Evolutionary conservation across 2,329 filamentous ascomycete species (phyloP), one percentile per base, ranked within the genome.

Genomic region (Celoporthe dispersa): DNA sequence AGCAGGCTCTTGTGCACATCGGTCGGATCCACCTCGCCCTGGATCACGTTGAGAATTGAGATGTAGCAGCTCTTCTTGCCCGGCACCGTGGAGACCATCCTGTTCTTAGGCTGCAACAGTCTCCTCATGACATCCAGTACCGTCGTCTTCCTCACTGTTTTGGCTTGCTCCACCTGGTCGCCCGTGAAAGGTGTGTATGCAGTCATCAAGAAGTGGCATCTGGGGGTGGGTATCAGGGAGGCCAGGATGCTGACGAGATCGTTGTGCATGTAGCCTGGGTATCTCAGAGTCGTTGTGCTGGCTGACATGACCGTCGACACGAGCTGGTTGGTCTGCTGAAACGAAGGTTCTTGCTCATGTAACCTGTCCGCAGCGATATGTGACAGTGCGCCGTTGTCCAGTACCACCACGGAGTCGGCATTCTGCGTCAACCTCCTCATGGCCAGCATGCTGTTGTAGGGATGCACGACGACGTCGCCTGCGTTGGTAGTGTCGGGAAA

Each of bases 251-350:
- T 96, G 78, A 97, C 94, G 22, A 99, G 91, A 79, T 99, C 96
- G 81, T 99, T 99, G 85, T 99, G 96, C 96, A 99, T 99, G 83
- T 99, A 99, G 53, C 96, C 96, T 1, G 96, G 96, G 80, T 99
- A 99, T 78, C 96, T 89, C 65, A 99, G 89, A 2, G 97, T 98
- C 12, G 95, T 98, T 4, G 96, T 99, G 78, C 94, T 97, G 53
- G 96, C 96, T 48, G 94, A 98, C 96, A 99, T 99, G 80, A 99
- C 97, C 1, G 97, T 99, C 9, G 94, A 96, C 4, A 96, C 95
- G 48, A 99, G 86, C 80, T 98, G 96, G 79, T 99, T 99, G 1
- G 96, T 99, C 80, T 99, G 97, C 76, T 97, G 92, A 79, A 98
- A 98, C 0, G 94, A 97, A 0, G 96, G 94, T 78, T 97, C 92